Percentiles rank a stretch among this genome's conserved stretches.
Evolutionary conservation across 2,329 filamentous ascomycete species (phyloP).

Genomic region (Penicillium oxalicum): DNA sequence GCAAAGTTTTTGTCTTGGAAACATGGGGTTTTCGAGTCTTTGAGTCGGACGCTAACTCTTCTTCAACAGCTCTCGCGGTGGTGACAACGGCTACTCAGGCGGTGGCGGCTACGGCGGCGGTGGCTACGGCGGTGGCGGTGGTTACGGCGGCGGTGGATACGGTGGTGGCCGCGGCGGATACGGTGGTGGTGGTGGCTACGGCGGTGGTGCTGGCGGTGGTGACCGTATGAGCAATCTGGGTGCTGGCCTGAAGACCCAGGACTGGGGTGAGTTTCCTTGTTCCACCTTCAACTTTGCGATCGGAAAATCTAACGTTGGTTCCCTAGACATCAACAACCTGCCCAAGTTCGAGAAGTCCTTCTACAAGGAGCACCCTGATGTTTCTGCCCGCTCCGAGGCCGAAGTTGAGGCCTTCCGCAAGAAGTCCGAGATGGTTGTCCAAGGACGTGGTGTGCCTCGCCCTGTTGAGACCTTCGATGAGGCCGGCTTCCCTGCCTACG

Average conservation of each 20-base stretch:
- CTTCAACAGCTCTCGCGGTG: conserved; percentile 32
- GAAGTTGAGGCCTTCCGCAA: conserved; percentile 87
- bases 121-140: conserved; percentile 38
- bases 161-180: conserved; percentile 27
- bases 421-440: conserved; percentile 75
- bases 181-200: conserved; percentile 36
- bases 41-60: not conserved
- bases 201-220: conserved; percentile 61
- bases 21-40: too few species aligned
- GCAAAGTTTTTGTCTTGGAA: too few species aligned
- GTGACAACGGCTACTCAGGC: conserved; percentile 48
- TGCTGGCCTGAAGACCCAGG: conserved; percentile 76
- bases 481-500: conserved; percentile 92
- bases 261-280: conserved; percentile 65
- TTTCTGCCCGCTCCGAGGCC: conserved; percentile 64
- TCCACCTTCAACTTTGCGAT: not conserved
- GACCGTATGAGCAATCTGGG: conserved; percentile 94
- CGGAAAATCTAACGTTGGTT: conserved; percentile 22
- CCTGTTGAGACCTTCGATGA: conserved; percentile 97
- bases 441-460: conserved; percentile 76
- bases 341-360: conserved; percentile 99
- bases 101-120: conserved; percentile 40
- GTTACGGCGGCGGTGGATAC: conserved; percentile 28
- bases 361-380: conserved; percentile 89
- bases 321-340: conserved; percentile 63